Conservation (phyloP, 768 basidiomycete genomes). For the Hypholoma fasciculare region DNA sequence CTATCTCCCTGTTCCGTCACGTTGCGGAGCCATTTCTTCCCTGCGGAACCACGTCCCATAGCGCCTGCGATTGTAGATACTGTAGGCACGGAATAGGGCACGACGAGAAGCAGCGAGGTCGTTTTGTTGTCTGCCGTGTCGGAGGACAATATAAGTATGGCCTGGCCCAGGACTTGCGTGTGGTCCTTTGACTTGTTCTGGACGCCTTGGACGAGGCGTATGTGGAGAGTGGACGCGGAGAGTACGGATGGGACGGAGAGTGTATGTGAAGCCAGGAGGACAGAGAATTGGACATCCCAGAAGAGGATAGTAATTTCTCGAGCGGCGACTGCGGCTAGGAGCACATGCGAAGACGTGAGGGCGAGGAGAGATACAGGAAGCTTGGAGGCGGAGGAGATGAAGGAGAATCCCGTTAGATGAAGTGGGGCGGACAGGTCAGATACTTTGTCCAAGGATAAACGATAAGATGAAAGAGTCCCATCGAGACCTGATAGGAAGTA, state of each 20-base stretch:
- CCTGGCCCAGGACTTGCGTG: constrained; percentile 37
- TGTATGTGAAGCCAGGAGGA: constrained; percentile 55
- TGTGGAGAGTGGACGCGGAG: constrained; percentile 22
- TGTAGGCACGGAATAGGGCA: constrained; percentile 54
- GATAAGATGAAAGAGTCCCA: constrained; percentile 36
- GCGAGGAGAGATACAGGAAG: constrained; percentile 41
- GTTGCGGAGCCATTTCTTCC: constrained; percentile 44
- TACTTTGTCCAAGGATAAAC: constrained; percentile 12
- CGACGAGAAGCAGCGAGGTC: constrained; percentile 56
- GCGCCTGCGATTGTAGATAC: constrained; percentile 65
- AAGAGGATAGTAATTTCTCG: constrained; percentile 54
- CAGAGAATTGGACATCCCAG: constrained; percentile 71
- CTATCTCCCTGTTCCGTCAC: not conserved
- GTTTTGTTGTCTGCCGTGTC: constrained; percentile 20
- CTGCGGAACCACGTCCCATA: constrained; percentile 49
- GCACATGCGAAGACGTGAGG: constrained; percentile 56
- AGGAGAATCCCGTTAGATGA: constrained; percentile 29
- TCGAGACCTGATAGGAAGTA: constrained; percentile 34
- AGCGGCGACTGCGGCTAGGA: constrained; percentile 44
- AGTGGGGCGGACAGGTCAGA: constrained; percentile 22
- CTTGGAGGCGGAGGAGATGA: constrained; percentile 19
- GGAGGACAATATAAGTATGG: constrained; percentile 51
- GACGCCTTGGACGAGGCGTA: constrained; percentile 18
- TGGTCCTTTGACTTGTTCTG: constrained; percentile 14
- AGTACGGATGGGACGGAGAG: constrained; percentile 51